Base-by-base conservation (phyloP, 2,329 filamentous ascomycete genomes). In the Ophiostoma montium region DNA sequence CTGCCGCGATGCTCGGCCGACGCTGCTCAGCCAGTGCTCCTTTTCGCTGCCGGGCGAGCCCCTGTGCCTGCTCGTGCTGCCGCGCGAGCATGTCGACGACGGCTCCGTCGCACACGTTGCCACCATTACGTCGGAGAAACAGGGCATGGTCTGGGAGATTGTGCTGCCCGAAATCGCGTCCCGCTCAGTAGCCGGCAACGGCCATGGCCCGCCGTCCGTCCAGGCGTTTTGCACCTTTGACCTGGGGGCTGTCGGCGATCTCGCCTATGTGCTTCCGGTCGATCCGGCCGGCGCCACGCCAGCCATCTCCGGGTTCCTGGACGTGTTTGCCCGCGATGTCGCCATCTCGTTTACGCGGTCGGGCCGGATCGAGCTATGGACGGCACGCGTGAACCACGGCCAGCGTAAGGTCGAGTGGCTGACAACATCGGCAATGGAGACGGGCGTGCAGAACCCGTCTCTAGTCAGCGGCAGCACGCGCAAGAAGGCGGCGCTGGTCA, bases 381-480 rank as follows among this genome's bases (percentile, higher is more conserved):
- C 88, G 3, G 86, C 86, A 3, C 78, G 82, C 49, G 73, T 94
- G 33, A 76, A 87, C 56, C 61, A 68, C 5, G 66, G 72, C 23
- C 67, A 70, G n/a, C 64, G 67, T 9, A 74, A 70, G 35, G 73
- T 92, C 9, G 83, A 89, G 54, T 95, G 88, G 87, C 69, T 95
- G 2, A 75, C 81, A 9, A 94, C 87, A 0, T 87, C 84, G 16
- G 81, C 76, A 0, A 82, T 92, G 53, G 84, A 94, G 55, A 95
- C 89, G 2, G 80, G 82, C 1, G 72, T 95, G 16, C 62, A 65
- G 0, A 75, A 83, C 27, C 84, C 85, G 21, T 80, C 85, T 0
- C 71, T 95, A 27, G 86, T 84, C 11, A 94, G 86, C 59, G 88
- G 85, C 13, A 94, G 85, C 56, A 89, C 83, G 9, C 82, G 89